phyloP scores from a whole-genome alignment of 2,329 filamentous ascomycete species.

The Fusarium udum region DNA sequence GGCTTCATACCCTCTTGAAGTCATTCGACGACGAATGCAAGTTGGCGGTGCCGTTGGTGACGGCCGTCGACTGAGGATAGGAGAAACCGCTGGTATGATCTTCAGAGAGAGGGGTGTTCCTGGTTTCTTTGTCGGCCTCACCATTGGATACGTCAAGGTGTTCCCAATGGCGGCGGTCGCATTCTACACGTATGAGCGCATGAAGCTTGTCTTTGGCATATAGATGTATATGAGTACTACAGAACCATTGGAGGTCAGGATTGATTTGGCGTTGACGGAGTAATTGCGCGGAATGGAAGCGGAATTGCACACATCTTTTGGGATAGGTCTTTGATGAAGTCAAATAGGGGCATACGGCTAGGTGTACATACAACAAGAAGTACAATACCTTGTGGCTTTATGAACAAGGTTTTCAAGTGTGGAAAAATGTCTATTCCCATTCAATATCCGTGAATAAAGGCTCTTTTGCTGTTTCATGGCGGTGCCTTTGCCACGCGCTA shows the following conservation, averaged over 20 bases:
- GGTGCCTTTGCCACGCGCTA: constrained; percentile 20
- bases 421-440: constrained; percentile 14
- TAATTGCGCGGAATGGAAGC: constrained; percentile 25
- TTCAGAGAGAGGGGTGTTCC: constrained; percentile 76
- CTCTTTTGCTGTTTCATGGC: not conserved
- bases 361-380: constrained; percentile 19
- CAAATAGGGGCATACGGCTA: constrained; percentile 11
- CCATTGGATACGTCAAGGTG: constrained; percentile 95
- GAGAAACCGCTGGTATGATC: constrained; percentile 81
- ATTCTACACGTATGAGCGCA: constrained; percentile 73
- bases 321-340: constrained; percentile 13
- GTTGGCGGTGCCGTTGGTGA: constrained; percentile 95
- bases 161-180: constrained; percentile 83
- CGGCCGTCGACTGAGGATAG: constrained; percentile 79
- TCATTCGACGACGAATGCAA: constrained; percentile 93
- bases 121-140: constrained; percentile 92
- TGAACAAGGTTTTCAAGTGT: not conserved
- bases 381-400: not conserved
- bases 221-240: constrained; percentile 47
- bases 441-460: not conserved
- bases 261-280: constrained; percentile 41
- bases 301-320: constrained; percentile 25
- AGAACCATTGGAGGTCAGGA: not conserved
- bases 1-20: constrained; percentile 90
- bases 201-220: constrained; percentile 72